phyloP scores from a whole-genome alignment of 2,329 filamentous ascomycete species.

The Thermoascus crustaceus region DNA sequence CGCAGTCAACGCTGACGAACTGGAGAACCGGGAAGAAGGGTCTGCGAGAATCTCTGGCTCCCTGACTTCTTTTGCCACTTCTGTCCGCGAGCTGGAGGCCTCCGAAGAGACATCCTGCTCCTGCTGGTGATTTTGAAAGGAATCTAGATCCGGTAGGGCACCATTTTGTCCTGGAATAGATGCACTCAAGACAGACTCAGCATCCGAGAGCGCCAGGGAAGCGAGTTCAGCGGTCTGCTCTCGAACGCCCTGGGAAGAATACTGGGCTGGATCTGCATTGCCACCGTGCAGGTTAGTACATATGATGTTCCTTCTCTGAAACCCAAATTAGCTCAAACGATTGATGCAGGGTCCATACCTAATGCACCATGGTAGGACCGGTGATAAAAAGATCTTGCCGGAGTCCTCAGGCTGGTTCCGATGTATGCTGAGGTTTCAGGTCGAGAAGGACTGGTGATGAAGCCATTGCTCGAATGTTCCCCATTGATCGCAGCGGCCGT shows the following conservation, averaged over 20 bases:
- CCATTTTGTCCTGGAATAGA: constrained; percentile 18
- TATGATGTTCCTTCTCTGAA: neutral
- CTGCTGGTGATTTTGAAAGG: constrained; percentile 17
- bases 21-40: constrained; percentile 20
- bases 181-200: constrained; percentile 17
- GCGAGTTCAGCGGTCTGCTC: constrained; percentile 83
- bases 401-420: constrained; percentile 30
- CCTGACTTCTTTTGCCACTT: constrained; percentile 54
- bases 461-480: constrained; percentile 22
- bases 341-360: constrained; percentile 19
- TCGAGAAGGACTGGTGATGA: constrained; percentile 17
- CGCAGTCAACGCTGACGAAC: constrained; percentile 42
- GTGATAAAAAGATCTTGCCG: constrained; percentile 38
- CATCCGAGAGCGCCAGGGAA: constrained; percentile 65
- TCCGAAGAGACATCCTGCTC: constrained; percentile 12
- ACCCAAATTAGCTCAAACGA: neutral
- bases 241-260: constrained; percentile 66
- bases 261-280: constrained; percentile 60
- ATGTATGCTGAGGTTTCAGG: constrained; percentile 22
- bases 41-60: constrained; percentile 48
- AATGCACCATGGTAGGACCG: constrained; percentile 36
- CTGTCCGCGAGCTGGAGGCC: constrained; percentile 28
- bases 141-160: constrained; percentile 22
- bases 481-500: constrained; percentile 16
- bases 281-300: neutral